phyloP scores from a whole-genome alignment of 75 land plant genomes.

The Cryptomeria japonica region DNA sequence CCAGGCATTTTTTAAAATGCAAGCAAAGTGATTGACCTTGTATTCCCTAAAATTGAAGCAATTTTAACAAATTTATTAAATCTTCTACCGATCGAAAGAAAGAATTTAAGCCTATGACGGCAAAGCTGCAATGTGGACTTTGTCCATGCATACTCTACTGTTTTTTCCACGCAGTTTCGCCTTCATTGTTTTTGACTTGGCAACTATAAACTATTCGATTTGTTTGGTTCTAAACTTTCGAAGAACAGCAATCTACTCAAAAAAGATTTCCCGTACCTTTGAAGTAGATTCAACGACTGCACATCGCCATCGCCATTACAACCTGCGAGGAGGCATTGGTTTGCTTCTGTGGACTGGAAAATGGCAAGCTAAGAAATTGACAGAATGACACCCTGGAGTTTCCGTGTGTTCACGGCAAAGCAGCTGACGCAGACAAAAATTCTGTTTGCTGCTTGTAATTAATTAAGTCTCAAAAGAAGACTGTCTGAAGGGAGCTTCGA shows the following conservation, averaged over 20 bases:
- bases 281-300: neutral
- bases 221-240: neutral
- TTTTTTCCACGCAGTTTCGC: neutral
- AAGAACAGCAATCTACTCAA: neutral
- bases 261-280: neutral
- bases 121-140: neutral
- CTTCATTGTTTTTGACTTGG: neutral
- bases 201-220: no score
- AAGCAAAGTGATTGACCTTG: neutral
- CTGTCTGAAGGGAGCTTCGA: no score
- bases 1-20: neutral
- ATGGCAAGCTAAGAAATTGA: neutral
- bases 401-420: neutral
- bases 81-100: neutral
- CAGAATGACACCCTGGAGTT: neutral
- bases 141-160: no score
- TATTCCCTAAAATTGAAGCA: neutral
- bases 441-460: no score
- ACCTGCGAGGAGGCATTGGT: neutral
- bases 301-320: neutral
- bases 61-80: neutral
- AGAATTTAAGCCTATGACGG: neutral
- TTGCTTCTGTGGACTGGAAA: neutral
- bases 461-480: no score
- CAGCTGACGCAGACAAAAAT: neutral